Conservation (phyloP, 331 rosid genomes). For the Dryas integrifolia region DNA sequence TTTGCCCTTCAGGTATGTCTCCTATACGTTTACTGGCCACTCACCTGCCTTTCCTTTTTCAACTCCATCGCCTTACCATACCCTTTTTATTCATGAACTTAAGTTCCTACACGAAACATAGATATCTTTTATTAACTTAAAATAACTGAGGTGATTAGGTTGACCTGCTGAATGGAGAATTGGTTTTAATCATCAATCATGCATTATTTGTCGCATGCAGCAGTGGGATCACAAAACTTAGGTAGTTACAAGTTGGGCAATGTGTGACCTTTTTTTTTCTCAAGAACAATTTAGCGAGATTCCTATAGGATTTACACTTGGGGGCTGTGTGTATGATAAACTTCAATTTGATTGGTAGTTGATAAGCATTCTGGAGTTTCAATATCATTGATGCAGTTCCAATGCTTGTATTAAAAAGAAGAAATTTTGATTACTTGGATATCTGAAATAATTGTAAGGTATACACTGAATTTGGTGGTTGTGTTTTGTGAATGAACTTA, state of each 20-base stretch:
- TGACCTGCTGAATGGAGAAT: constrained; percentile 1
- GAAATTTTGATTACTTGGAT: not conserved
- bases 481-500: not conserved
- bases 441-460: not conserved
- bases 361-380: not conserved
- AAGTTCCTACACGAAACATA: not conserved
- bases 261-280: not conserved
- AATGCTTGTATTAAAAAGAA: not conserved
- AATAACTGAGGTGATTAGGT: not conserved
- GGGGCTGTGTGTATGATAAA: not conserved
- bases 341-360: not conserved
- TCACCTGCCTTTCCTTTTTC: not conserved
- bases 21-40: not conserved
- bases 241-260: not conserved
- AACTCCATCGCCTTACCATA: not conserved
- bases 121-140: not conserved
- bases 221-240: no score
- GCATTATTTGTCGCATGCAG: not conserved
- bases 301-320: not conserved
- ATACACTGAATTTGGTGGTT: not conserved
- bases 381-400: not conserved
- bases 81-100: not conserved
- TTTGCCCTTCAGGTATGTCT: constrained; percentile 83
- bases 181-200: not conserved
- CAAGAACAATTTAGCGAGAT: not conserved